Evolutionary conservation across 2,329 filamentous ascomycete genomes (phyloP), one percentile per base, ranked within the genome.

Genomic region (Trichoderma aggressivum): DNA sequence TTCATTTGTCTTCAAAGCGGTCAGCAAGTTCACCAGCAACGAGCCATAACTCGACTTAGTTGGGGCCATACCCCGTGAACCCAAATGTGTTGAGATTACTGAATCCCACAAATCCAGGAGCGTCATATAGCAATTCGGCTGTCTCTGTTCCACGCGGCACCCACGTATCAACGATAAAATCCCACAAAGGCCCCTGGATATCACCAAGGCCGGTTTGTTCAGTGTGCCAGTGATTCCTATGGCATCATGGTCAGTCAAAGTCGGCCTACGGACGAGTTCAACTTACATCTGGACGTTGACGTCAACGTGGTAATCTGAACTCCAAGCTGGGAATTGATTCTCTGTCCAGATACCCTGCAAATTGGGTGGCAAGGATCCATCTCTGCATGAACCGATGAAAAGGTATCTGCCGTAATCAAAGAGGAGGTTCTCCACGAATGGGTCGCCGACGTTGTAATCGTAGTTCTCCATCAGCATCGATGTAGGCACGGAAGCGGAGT

Each of bases 31-130:
- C 75, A n/a, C 78, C 79, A 75, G 79, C 77, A 1, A 53, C 1
- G 28, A n/a, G 14, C 2, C 7, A 32, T 3, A 10, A 1, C 3
- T 7, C 3, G 2, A 7, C 0, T 18, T 4, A 11, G 18, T 1
- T 1, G 24, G 7, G 12, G 8, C 8, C 32, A 47, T 60, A 68
- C 65, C 76, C 86, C 0, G 87, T 88, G 71, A 88, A 84, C 0
- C 87, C 88, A 73, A 88, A 89, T 2, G 87, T 85, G 73, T 90
- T 89, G 73, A 88, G 85, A 75, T 88, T 86, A 71, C 87, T 83
- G 72, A 89, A 87, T 0, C 84, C 81, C 0, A 89, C 84, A 84
- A 86, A 90, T 1, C 88, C 88, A 0, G 81, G 78, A 7, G 84
- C 86, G 39, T 83, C 82, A 73, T 90, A 90, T 43, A 89, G 79